A percentile compares a stretch with the other conserved stretches of the same genome.
Evolutionary conservation across 345 rosid genomes (phyloP).

Genomic region (thale cress (Arabidopsis thaliana)): TAIR10.1 NC_003076.8:19126001-19126500

Average conservation of each 20-base stretch:
- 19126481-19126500: conserved; percentile 26
- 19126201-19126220: conserved; percentile 61
- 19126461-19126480: conserved; percentile 23
- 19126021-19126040: not conserved
- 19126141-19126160: conserved; percentile 46
- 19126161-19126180: conserved; percentile 58
- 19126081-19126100: conserved; percentile 21
- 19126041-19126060: not conserved
- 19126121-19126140: not conserved
- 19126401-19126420: conserved; percentile 14
- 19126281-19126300: conserved; percentile 65
- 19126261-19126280: conserved; percentile 41
- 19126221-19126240: conserved; percentile 63
- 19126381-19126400: conserved; percentile 54
- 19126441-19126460: conserved; percentile 28
- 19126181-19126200: conserved; percentile 55
- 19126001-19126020: not conserved
- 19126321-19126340: conserved; percentile 78
- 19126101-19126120: not conserved
- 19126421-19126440: not conserved
- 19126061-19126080: not conserved
- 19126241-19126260: conserved; percentile 31
- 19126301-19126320: conserved; percentile 80
- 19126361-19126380: conserved; percentile 65
- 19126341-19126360: conserved; percentile 79